phyloP scores from a whole-genome alignment of 495 filamentous ascomycete genomes.

The Cudoniella acicularis region DNA sequence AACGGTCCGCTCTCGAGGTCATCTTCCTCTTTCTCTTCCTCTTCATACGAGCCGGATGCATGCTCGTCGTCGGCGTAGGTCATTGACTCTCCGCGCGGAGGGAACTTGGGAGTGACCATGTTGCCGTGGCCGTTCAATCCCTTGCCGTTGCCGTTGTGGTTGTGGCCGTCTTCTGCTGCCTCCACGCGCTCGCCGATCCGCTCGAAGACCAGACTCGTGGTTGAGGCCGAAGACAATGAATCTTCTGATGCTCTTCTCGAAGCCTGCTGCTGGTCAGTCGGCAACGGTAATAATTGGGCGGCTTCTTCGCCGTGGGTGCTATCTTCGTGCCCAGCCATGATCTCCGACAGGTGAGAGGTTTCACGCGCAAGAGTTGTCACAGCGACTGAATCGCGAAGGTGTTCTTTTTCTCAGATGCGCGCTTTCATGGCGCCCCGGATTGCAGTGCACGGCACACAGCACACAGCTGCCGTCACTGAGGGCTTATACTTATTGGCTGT shows the following conservation, averaged over 20 bases:
- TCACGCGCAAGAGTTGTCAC: slow-evolving; percentile 17
- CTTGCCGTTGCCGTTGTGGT: slow-evolving; percentile 7
- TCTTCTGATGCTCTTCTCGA: slow-evolving; percentile 41
- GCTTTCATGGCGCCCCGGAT: not conserved
- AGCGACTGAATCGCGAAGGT: slow-evolving; percentile 5
- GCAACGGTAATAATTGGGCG: slow-evolving; percentile 23
- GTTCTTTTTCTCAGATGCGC: not conserved
- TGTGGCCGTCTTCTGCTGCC: slow-evolving; percentile 8
- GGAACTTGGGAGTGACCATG: slow-evolving; percentile 22
- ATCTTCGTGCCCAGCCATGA: slow-evolving; percentile 22
- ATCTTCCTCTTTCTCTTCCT: slow-evolving; percentile 38
- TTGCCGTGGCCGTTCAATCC: slow-evolving; percentile 7
- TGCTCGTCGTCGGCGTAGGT: slow-evolving; percentile 18
- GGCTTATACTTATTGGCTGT: not conserved
- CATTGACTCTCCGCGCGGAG: slow-evolving; percentile 12
- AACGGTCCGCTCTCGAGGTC: slow-evolving; percentile 40
- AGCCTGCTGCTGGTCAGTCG: slow-evolving; percentile 17
- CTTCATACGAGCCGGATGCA: slow-evolving; percentile 24
- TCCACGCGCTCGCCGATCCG: slow-evolving; percentile 52
- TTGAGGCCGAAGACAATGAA: slow-evolving; percentile 66
- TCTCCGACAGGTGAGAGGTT: slow-evolving; percentile 15
- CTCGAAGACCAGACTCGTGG: slow-evolving; percentile 75
- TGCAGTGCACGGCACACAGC: not conserved
- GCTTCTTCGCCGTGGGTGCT: slow-evolving; percentile 16
- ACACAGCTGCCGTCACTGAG: not conserved